Conservation (phyloP, 441 rosid genomes). For the Gossypium schwendimanii region DNA sequence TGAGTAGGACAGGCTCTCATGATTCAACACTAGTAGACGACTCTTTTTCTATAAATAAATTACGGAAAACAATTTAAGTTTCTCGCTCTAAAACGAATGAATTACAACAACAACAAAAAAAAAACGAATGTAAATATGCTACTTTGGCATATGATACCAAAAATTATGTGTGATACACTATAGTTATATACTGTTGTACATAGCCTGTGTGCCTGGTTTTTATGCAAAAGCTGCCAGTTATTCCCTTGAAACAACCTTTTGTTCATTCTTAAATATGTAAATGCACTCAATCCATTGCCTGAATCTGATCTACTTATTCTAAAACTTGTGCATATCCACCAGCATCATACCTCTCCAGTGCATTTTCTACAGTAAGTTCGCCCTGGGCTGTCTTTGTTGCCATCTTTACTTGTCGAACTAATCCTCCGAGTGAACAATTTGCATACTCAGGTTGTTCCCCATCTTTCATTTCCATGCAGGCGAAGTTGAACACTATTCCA, state of each 20-base stretch:
- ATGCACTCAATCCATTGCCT: neutral
- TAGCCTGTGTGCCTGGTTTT: constrained; percentile 16
- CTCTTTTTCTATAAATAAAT: no score
- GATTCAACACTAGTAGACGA: neutral
- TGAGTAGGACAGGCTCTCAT: neutral
- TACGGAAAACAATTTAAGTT: neutral
- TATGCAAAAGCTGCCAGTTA: constrained; percentile 62
- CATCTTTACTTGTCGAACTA: neutral
- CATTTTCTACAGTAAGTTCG: neutral
- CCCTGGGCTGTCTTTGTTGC: neutral
- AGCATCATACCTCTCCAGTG: neutral
- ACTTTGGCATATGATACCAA: constrained; percentile 1
- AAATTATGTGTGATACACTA: neutral
- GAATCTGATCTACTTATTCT: neutral
- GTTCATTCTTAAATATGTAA: neutral
- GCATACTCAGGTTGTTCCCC: neutral
- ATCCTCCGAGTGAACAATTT: neutral
- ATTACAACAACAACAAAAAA: neutral
- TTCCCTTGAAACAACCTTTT: constrained; percentile 26
- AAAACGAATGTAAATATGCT: neutral
- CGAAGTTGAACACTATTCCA: neutral
- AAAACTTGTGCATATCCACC: neutral
- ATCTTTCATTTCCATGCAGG: neutral
- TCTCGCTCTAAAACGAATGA: neutral
- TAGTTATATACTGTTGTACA: neutral